These are phyloP conservation scores for Massariosphaeria phaeospora DNA, from an alignment of 495 filamentous ascomycete genomes.

Conservation along the genomic window DNA sequence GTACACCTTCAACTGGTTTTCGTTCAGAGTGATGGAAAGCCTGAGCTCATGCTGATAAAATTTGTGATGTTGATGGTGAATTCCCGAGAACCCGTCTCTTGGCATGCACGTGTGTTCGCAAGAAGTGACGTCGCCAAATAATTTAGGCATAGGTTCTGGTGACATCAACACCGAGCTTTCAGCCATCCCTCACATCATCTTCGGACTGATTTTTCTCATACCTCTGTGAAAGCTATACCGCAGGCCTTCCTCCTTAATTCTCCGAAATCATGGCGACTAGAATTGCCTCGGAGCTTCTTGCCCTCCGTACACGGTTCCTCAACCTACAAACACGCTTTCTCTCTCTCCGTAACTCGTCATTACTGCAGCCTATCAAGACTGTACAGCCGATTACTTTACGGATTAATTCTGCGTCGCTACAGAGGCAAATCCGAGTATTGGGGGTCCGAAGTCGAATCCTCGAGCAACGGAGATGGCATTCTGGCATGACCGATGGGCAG, in stretches of 20 bases:
- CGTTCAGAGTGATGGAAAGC: not conserved
- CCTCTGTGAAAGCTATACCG: no score
- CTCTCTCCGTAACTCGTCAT: no score
- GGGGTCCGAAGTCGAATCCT: not conserved
- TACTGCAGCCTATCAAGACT: no score
- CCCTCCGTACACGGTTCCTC: slow-evolving; percentile 9
- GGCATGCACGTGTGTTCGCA: slow-evolving; percentile 1
- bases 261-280: slow-evolving; percentile 22
- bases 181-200: not conserved
- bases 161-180: not conserved
- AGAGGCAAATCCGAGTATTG: no score
- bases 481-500: not conserved
- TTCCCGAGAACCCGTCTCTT: not conserved
- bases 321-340: no score
- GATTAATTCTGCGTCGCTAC: no score
- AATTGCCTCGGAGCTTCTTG: slow-evolving; percentile 7
- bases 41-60: no score
- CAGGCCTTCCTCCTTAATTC: not conserved
- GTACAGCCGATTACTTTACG: no score
- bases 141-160: not conserved
- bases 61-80: not conserved
- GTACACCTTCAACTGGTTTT: not conserved
- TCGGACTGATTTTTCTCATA: no score
- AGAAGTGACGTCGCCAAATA: slow-evolving; percentile 17
- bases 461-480: slow-evolving; percentile 14